phyloP scores from a whole-genome alignment of 208 protist species.

The Acanthamoeba culbertsoni region DNA sequence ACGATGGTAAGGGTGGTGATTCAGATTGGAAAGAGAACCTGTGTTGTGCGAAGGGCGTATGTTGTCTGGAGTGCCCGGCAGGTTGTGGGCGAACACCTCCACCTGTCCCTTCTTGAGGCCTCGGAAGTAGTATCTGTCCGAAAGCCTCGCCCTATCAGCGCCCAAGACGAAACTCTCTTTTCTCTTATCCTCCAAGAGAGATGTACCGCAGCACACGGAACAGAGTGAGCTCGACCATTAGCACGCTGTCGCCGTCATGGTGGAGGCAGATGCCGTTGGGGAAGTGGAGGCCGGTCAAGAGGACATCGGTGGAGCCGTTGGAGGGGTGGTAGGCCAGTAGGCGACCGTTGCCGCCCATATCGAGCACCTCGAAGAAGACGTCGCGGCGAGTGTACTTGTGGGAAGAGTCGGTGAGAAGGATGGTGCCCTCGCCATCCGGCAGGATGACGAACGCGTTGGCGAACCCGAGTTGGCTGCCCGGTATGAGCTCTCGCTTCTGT shows the following conservation, averaged over 20 bases:
- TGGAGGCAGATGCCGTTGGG: constrained; percentile 9
- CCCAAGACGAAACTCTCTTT: not conserved
- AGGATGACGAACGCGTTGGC: not conserved
- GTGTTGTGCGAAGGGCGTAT: not conserved
- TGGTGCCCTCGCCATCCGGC: not conserved
- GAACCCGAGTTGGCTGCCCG: not conserved
- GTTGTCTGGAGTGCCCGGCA: constrained; percentile 26
- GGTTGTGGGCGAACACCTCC: constrained; percentile 33
- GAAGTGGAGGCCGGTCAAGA: constrained; percentile 5
- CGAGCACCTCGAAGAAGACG: constrained; percentile 9
- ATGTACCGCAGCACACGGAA: not conserved
- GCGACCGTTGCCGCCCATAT: not conserved
- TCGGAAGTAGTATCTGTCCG: not conserved
- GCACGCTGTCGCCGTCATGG: constrained; percentile 26
- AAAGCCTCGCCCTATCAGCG: not conserved
- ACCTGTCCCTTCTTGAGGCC: not conserved
- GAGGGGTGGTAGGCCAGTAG: constrained; percentile 27
- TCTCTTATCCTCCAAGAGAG: not conserved
- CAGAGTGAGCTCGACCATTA: not conserved
- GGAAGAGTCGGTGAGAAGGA: not conserved
- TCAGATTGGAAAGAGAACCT: not conserved
- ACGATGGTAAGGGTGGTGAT: not conserved
- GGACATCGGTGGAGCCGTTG: not conserved
- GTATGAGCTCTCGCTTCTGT: not conserved
- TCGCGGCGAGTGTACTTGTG: not conserved